Base-by-base conservation (phyloP, 176 grass and related monocot genomes). In the Aegilops speltoides region DNA sequence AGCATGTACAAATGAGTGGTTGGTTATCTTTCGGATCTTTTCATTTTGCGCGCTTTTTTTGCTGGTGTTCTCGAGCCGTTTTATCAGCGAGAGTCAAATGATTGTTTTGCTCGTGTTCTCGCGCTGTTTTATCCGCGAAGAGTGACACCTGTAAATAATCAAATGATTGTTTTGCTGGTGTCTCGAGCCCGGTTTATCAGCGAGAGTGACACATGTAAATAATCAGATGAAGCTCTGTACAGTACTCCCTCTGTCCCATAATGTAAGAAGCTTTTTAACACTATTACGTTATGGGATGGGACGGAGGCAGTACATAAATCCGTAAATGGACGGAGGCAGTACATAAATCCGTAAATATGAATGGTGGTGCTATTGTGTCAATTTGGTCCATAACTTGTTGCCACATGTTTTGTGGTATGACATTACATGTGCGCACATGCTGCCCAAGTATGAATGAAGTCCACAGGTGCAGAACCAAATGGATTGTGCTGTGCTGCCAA, bases 1-100 rank as follows among this genome's bases (percentile, higher is more conserved):
- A 67, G 32, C 28, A 54, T 91, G 89, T 81, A 81, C 62, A 81
- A 68, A 63, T 14, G 88, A 81, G 60, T 66, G 4, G 34, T 76
- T 74, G 26, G 45, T 80, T 54, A 32, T 23, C 37, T 62, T 62
- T 20, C 37, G 4, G 6, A 8, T 50, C 9, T 68, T 82, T 20
- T 75, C 12, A 43, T 82, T 77, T 20, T 20, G 81, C 25, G 7
- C 34, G 15, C 46, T 68, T n/a, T 13, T 34, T 48, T 14, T 61
- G 66, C 69, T 85, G 61, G 60, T 77, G 48, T 88, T 68, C 48
- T 73, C 17, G 9, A 5, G 22, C 20, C 24, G 19, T 34, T 77
- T 57, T 77, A 32, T 54, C 28, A 33, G 75, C 16, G 56, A 29
- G 75, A 56, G 48, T 26, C 38, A 40, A 2, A 40, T 10, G 38